These are phyloP conservation scores for Musa acuminata DNA, from an alignment of 176 grass and related monocot species.

Conservation along the genomic window DNA sequence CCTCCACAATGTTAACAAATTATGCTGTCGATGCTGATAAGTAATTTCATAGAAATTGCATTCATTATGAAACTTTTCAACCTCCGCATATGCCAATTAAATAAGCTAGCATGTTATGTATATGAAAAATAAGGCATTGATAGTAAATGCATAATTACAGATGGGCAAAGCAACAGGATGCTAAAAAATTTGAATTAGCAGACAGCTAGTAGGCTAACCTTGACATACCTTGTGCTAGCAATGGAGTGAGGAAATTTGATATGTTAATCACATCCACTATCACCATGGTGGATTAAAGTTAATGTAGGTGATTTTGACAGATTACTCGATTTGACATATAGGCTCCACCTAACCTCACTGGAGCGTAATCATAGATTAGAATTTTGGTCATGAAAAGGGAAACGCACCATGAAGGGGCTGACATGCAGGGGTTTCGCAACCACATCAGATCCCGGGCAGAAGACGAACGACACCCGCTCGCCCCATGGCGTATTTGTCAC, in stretches of 20 bases:
- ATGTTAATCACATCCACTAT: background rate
- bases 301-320: background rate
- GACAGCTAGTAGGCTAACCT: background rate
- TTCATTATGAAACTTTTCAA: no score
- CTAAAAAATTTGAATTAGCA: no score
- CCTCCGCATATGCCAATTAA: no score
- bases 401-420: conserved; percentile 84
- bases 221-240: background rate
- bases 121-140: no score
- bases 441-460: conserved; percentile 63
- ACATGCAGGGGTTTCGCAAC: conserved; percentile 81
- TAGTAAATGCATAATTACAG: no score
- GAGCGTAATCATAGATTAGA: background rate
- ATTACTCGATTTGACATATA: background rate
- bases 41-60: no score
- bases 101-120: no score
- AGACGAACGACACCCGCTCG: conserved; percentile 66
- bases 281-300: background rate
- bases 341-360: background rate
- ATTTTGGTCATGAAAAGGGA: background rate
- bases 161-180: background rate
- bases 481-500: conserved; percentile 96
- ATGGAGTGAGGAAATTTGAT: background rate
- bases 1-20: no score
- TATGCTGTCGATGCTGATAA: no score